Evolutionary conservation across 2,329 filamentous ascomycete genomes (phyloP).

Genomic region (Arthrobotrys megalospora): DNA sequence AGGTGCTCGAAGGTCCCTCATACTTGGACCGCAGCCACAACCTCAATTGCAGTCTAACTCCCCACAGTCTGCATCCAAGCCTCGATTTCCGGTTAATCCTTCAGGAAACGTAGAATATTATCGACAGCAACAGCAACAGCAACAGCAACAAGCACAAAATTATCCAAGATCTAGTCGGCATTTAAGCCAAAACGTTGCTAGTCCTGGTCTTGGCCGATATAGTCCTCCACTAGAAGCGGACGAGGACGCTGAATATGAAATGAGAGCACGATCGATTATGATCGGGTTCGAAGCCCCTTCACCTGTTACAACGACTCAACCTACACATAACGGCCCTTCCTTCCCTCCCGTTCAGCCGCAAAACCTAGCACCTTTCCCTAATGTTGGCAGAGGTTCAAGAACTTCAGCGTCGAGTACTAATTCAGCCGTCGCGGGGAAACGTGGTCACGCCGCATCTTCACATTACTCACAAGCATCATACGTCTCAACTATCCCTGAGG

Average conservation of each 20-base stretch:
- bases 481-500: conserved; percentile 83
- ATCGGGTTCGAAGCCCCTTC: conserved; percentile 54
- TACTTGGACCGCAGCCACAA: conserved; percentile 56
- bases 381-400: conserved; percentile 64
- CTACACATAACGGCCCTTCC: conserved; percentile 20
- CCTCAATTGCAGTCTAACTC: conserved; percentile 32
- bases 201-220: conserved; percentile 55
- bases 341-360: conserved; percentile 64
- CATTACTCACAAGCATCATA: conserved; percentile 75
- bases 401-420: conserved; percentile 65
- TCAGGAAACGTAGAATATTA: conserved; percentile 46
- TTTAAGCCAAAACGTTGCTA: conserved; percentile 35
- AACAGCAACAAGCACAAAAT: conserved; percentile 38
- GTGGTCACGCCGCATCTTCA: conserved; percentile 64
- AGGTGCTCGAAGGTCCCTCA: conserved; percentile 51
- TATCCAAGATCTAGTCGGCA: conserved; percentile 39
- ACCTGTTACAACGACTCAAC: conserved; percentile 24
- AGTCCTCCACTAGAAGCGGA: conserved; percentile 58
- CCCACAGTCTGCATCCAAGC: conserved; percentile 33
- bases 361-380: conserved; percentile 61
- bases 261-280: conserved; percentile 56
- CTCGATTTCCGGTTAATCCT: conserved; percentile 53
- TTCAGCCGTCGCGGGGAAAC: conserved; percentile 66
- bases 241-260: conserved; percentile 58
- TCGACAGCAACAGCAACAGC: conserved; percentile 44